A percentile compares a stretch with the other conserved stretches of the same genome.
Conservation (phyloP, 2,329 filamentous ascomycete species). For the Chaetomium globosum region DNA sequence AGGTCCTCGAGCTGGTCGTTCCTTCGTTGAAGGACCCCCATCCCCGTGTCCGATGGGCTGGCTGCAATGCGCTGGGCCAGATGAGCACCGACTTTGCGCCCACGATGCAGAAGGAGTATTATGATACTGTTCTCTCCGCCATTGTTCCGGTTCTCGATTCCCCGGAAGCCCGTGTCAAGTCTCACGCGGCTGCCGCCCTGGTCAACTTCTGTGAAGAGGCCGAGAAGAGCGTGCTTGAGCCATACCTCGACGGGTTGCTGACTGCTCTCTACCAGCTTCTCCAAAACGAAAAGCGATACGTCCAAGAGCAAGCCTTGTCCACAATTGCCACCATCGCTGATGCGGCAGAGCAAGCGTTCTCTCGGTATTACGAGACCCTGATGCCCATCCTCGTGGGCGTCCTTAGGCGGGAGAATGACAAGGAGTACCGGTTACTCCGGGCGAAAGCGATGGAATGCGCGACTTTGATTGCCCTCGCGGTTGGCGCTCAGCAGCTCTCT, state of each 20-base stretch:
- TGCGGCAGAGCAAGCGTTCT: conserved; percentile 91
- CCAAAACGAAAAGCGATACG: conserved; percentile 89
- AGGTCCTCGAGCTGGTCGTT: conserved; percentile 92
- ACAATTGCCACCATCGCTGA: conserved; percentile 99
- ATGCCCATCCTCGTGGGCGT: conserved; percentile 96
- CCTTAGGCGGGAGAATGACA: conserved; percentile 84
- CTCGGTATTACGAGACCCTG: conserved; percentile 90
- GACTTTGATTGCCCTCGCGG: conserved; percentile 90
- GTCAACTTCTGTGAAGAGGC: conserved; percentile 99
- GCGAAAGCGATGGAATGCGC: conserved; percentile 99
- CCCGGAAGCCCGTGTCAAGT: conserved; percentile 89
- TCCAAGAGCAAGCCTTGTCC: conserved; percentile 95
- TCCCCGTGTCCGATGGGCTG: conserved; percentile 92
- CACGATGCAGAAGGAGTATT: conserved; percentile 96
- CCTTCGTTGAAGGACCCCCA: conserved; percentile 88
- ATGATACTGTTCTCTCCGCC: conserved; percentile 80
- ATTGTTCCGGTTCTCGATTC: conserved; percentile 92
- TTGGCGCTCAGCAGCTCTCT: conserved; percentile 90
- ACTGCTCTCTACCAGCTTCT: conserved; percentile 84
- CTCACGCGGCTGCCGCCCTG: conserved; percentile 93
- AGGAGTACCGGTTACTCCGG: conserved; percentile 85
- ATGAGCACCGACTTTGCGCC: conserved; percentile 99
- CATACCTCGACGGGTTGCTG: conserved; percentile 87
- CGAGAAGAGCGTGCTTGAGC: conserved; percentile 86
- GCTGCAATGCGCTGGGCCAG: conserved; percentile 97